Conservation (phyloP, 192 early-diverging fungal genomes). For the Coemansia sp. region DNA sequence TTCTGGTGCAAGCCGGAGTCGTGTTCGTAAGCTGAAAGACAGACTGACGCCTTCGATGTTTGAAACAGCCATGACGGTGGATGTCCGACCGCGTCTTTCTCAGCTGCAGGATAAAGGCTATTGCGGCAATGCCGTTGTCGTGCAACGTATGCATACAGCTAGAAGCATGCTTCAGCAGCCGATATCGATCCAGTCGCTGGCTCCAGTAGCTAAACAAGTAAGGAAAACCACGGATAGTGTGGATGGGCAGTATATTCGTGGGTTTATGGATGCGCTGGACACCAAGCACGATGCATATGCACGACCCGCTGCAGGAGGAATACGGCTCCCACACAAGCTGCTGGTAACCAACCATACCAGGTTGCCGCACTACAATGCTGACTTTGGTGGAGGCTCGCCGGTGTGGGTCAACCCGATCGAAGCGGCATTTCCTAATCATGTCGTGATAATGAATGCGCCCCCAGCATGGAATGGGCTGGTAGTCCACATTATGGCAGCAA, state of each 20-base stretch:
- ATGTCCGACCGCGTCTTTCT: not conserved
- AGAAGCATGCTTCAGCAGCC: not conserved
- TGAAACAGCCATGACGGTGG: not conserved
- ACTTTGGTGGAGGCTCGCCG: constrained; percentile 13
- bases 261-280: not conserved
- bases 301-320: not conserved
- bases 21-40: not conserved
- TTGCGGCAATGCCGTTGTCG: not conserved
- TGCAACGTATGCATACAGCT: not conserved
- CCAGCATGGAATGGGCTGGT: not conserved
- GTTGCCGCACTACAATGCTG: not conserved
- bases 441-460: not conserved
- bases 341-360: not conserved
- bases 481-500: not conserved
- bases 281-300: not conserved
- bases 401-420: constrained; percentile 6
- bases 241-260: not conserved
- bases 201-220: not conserved
- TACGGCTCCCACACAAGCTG: not conserved
- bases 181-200: not conserved
- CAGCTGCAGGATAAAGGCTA: not conserved
- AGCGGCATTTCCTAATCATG: constrained; percentile 8
- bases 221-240: not conserved
- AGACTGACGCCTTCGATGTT: not conserved
- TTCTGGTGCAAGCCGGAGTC: not conserved